phyloP scores from a whole-genome alignment of 202 grass and related monocot species.

The Musa balbisiana region DNA sequence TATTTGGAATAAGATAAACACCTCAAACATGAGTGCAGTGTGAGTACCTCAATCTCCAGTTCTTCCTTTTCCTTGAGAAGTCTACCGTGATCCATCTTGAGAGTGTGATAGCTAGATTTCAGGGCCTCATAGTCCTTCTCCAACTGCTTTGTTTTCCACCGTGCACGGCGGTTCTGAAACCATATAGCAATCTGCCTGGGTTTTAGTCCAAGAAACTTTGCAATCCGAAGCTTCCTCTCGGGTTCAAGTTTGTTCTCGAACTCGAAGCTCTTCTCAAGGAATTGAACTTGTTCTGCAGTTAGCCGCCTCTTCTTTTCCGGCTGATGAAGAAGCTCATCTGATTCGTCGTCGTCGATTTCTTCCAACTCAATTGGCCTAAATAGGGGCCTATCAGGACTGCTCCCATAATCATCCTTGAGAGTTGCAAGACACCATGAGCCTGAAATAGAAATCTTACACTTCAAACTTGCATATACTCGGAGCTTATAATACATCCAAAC shows the following conservation, averaged over 20 bases:
- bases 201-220: neutral
- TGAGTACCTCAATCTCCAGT: neutral
- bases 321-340: conserved; percentile 3
- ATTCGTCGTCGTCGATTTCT: neutral
- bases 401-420: neutral
- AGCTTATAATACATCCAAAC: no score
- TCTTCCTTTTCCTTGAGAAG: conserved; percentile 18
- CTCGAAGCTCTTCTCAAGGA: conserved; percentile 12
- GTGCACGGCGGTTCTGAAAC: conserved; percentile 18
- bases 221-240: conserved; percentile 14
- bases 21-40: no score
- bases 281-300: conserved; percentile 12
- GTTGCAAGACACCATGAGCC: neutral
- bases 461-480: no score
- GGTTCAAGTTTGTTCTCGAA: conserved; percentile 20
- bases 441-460: neutral
- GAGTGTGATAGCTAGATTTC: conserved; percentile 3
- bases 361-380: conserved; percentile 13
- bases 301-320: conserved; percentile 18
- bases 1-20: neutral
- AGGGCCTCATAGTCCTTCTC: conserved; percentile 14
- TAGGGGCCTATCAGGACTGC: neutral
- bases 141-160: conserved; percentile 21
- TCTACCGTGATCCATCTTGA: conserved; percentile 1
- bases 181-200: conserved; percentile 17